Evolutionary conservation across 2,329 filamentous ascomycete species (phyloP).

Genomic region (Pseudogymnoascus sp.): DNA sequence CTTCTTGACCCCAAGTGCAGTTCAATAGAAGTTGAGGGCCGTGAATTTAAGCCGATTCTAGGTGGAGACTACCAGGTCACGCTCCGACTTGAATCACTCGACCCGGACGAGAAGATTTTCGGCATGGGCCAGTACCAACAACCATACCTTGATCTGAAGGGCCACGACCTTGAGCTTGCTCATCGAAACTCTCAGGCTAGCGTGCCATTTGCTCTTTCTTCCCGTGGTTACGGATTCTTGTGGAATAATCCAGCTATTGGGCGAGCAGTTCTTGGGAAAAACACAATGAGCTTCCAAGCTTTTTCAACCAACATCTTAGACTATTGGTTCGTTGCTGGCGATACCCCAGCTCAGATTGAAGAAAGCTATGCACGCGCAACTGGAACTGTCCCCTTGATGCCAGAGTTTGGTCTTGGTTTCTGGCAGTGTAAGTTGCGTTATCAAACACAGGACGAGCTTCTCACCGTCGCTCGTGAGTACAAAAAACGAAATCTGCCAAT

Average conservation of each 20-base stretch:
- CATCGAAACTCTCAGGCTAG: constrained; percentile 60
- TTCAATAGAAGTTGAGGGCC: constrained; percentile 46
- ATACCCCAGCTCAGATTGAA: constrained; percentile 46
- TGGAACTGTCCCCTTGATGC: constrained; percentile 57
- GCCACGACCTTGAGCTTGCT: constrained; percentile 52
- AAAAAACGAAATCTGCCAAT: constrained; percentile 46
- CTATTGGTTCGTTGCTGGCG: constrained; percentile 55
- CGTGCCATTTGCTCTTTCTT: constrained; percentile 53
- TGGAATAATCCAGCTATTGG: constrained; percentile 61
- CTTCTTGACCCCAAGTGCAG: constrained; percentile 49
- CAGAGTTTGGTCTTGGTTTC: constrained; percentile 58
- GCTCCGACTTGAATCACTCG: constrained; percentile 47
- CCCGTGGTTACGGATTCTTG: constrained; percentile 52
- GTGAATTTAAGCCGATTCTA: constrained; percentile 46
- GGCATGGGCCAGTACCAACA: constrained; percentile 65
- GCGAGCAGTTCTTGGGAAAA: constrained; percentile 50
- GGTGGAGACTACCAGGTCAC: constrained; percentile 50
- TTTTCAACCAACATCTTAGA: constrained; percentile 49
- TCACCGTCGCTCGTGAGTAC: constrained; percentile 52
- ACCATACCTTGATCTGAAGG: constrained; percentile 52
- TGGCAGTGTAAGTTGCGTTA: constrained; percentile 63
- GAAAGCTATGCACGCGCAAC: constrained; percentile 48
- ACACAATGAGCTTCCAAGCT: constrained; percentile 53
- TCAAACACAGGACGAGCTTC: constrained; percentile 55
- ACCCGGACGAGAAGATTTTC: constrained; percentile 50